Evolutionary conservation across 2,329 filamentous ascomycete species (phyloP), one percentile per base, ranked within the genome.

Genomic region (Penicillium sumatraense): DNA sequence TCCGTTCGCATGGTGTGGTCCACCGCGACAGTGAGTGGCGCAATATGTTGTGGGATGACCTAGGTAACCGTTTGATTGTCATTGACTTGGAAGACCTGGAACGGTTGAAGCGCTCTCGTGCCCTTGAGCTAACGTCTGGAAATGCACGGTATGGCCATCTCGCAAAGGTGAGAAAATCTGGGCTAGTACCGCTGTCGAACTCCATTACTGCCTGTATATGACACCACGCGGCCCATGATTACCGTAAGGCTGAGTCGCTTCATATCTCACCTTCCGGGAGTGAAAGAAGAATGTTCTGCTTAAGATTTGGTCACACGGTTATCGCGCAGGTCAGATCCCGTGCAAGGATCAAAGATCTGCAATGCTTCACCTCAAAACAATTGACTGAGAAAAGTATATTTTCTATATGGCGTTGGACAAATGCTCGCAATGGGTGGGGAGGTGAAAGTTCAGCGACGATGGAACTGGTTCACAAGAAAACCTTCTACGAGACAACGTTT

Each of bases 41-140:
- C 13, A 69, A 69, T 54, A 62, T 69, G 50, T 33, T 69, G 33
- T 67, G 59, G 61, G 57, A 69, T 59, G 52, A 64, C 14, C 16
- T 18, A 1, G 18, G 26, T 20, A 8, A 51, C 40, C 29, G 36
- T 49, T 50, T 67, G 16, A 11, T 69, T 20, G 54, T 67, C 46
- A 61, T 68, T 60, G 62, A 69, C 48, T 62, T 70, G 36, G 67
- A 70, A 48, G 60, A 66, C 18, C 18, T 69, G 53, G 55, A 59
- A 44, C 60, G 57, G 60, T 36, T 60, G 27, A 58, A 57, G 35
- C 35, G 35, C 35, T 38, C 48, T 51, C 35, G 26, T 20, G 27
- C 48, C n/a, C 35, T 51, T 56, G 26, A 42, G 18, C 42, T 36
- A 48, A 31, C 42, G 14, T 56, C 48, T 48, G 26, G 53, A 11